phyloP scores from a whole-genome alignment of 1,284 basidiomycete species.

The Apiotrichum porosum region DNA sequence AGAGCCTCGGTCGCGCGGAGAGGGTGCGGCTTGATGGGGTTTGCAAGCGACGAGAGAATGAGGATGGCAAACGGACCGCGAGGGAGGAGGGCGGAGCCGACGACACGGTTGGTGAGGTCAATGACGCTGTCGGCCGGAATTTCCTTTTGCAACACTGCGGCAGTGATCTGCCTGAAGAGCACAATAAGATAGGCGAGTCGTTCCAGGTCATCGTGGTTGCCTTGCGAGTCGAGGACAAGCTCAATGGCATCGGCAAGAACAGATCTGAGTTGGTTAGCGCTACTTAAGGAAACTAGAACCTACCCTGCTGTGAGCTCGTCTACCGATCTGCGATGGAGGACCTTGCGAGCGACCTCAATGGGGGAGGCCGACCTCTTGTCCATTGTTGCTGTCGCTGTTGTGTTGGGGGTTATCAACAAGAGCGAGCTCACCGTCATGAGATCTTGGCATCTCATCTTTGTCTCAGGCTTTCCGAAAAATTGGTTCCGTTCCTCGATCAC shows the following conservation, averaged over 20 bases:
- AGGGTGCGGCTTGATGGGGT: conserved; percentile 21
- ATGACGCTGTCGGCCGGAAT: conserved; percentile 1
- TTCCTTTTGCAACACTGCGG: conserved; percentile 1
- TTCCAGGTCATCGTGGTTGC: conserved; percentile 21
- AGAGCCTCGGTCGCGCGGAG: conserved; percentile 28
- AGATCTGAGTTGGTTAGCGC: conserved; percentile 2
- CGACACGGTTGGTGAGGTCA: conserved; percentile 9
- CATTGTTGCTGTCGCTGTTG: no score
- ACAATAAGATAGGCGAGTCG: conserved; percentile 20
- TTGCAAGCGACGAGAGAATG: conserved; percentile 21
- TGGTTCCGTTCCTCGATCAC: conserved; percentile 1
- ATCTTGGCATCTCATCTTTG: no score
- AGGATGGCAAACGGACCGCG: conserved; percentile 14
- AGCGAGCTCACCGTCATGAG: no score
- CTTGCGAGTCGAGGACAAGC: conserved; percentile 6
- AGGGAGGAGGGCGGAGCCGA: conserved; percentile 24
- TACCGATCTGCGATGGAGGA: conserved; percentile 15
- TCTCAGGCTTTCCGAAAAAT: not conserved
- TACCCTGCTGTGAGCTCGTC: conserved; percentile 22
- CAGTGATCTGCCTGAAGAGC: conserved; percentile 24
- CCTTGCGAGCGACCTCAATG: conserved; percentile 22
- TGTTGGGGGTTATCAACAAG: no score
- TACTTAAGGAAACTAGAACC: not conserved
- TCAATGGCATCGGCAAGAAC: conserved; percentile 6
- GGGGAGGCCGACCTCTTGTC: conserved; percentile 4